These are phyloP conservation scores for Saturnispora galanensis DNA, from an alignment of 805 yeast genomes.

Conservation along the genomic window DNA sequence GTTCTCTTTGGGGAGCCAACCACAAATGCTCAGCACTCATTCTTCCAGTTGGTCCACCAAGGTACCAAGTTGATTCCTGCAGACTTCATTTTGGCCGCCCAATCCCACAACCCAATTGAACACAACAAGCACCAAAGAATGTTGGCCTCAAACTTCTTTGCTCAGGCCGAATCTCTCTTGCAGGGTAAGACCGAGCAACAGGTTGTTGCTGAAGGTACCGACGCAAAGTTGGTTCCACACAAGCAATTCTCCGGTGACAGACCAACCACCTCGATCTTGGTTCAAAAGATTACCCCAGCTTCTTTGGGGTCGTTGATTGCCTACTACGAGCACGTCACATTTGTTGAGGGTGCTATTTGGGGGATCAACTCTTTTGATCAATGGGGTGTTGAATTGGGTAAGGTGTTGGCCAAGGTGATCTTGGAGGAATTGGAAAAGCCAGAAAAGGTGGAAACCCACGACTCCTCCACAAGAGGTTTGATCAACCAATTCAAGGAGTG, in stretches of 20 bases:
- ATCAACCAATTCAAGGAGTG: slow-evolving; percentile 93
- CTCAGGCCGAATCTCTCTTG: slow-evolving; percentile 96
- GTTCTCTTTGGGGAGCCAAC: slow-evolving; percentile 98
- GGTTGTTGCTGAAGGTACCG: slow-evolving; percentile 77
- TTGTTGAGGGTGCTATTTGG: slow-evolving; percentile 99
- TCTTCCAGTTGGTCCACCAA: slow-evolving; percentile 99
- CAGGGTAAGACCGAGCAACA: slow-evolving; percentile 83
- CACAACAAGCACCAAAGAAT: slow-evolving; percentile 89
- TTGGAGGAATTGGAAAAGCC: slow-evolving; percentile 74
- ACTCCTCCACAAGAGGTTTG: slow-evolving; percentile 82
- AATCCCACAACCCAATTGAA: slow-evolving; percentile 96
- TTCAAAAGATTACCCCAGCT: slow-evolving; percentile 94
- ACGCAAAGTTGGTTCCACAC: slow-evolving; percentile 85
- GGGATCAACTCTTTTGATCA: slow-evolving; percentile 99
- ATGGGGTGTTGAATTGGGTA: slow-evolving; percentile 99
- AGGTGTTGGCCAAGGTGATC: slow-evolving; percentile 92
- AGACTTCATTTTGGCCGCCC: slow-evolving; percentile 93
- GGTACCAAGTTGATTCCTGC: slow-evolving; percentile 97
- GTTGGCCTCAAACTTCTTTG: slow-evolving; percentile 98
- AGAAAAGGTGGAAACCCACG: slow-evolving; percentile 56
- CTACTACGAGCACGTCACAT: slow-evolving; percentile 94
- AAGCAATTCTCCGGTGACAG: slow-evolving; percentile 96
- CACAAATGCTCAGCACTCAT: slow-evolving; percentile 97
- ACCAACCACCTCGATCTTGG: slow-evolving; percentile 95
- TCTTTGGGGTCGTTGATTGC: slow-evolving; percentile 93